A percentile compares a stretch with the other conserved stretches of the same genome.
Conservation (phyloP, 2,329 filamentous ascomycete genomes). For the Aspergillus sergii region DNA sequence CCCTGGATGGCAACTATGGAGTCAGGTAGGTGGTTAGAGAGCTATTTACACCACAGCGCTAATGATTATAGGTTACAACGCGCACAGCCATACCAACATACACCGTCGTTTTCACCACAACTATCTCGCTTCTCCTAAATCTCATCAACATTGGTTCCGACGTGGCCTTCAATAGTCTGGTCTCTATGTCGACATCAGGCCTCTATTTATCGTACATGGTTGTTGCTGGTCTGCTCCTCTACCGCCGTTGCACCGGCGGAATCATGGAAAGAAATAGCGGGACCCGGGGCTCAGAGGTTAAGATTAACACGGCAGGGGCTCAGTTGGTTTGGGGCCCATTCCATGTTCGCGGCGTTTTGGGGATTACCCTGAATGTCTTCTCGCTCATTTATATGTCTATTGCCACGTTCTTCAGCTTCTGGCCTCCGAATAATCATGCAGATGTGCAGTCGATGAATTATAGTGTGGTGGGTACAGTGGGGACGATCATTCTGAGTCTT, state of each 20-base stretch:
- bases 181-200: constrained; percentile 36
- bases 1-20: constrained; percentile 32
- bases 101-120: constrained; percentile 29
- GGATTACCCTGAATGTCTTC: constrained; percentile 47
- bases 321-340: constrained; percentile 35
- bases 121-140: constrained; percentile 30
- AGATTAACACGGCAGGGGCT: constrained; percentile 29
- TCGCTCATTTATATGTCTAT: constrained; percentile 50
- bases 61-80: constrained; percentile 22
- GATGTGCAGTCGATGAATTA: constrained; percentile 2
- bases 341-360: constrained; percentile 32
- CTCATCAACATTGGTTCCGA: constrained; percentile 38
- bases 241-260: constrained; percentile 27
- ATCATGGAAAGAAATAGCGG: constrained; percentile 20
- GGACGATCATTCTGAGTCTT: not conserved
- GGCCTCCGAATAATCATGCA: constrained; percentile 37
- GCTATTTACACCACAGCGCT: not conserved
- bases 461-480: not conserved
- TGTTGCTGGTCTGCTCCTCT: constrained; percentile 30
- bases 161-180: constrained; percentile 36
- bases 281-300: not conserved
- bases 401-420: constrained; percentile 54
- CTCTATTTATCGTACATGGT: constrained; percentile 36
- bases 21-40: constrained; percentile 21
- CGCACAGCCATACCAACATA: constrained; percentile 30